Conservation (phyloP, 2,329 filamentous ascomycete species). For the Periglandula ipomoeae region DNA sequence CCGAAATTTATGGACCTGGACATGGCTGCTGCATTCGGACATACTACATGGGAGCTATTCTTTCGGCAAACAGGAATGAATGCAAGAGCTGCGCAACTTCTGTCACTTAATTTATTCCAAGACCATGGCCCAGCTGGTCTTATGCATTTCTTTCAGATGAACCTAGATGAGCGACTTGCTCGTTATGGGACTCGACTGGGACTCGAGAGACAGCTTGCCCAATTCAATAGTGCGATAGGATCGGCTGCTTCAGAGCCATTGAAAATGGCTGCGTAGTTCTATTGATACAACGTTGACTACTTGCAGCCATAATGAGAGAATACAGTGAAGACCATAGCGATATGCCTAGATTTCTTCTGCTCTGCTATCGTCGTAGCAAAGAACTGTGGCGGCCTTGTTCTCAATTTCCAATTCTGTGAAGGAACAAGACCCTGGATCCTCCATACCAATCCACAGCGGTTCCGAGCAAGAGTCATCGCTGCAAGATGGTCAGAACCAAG, state of each 20-base stretch:
- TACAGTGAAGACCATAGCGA: no score
- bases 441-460: slow-evolving; percentile 8
- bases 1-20: slow-evolving; percentile 18
- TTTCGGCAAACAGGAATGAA: slow-evolving; percentile 28
- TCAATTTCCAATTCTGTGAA: slow-evolving; percentile 2
- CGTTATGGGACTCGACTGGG: slow-evolving; percentile 20
- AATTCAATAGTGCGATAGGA: neutral
- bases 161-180: slow-evolving; percentile 14
- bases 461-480: slow-evolving; percentile 4
- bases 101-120: slow-evolving; percentile 18
- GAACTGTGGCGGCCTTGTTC: slow-evolving; percentile 3
- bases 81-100: slow-evolving; percentile 25
- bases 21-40: slow-evolving; percentile 26
- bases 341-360: neutral
- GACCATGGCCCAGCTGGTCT: slow-evolving; percentile 20
- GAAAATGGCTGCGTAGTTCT: no score
- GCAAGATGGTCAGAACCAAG: neutral
- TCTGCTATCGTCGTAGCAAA: slow-evolving; percentile 6
- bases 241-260: no score
- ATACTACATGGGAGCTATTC: slow-evolving; percentile 31
- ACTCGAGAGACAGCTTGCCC: slow-evolving; percentile 14
- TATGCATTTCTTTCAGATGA: slow-evolving; percentile 22
- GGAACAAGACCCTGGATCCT: slow-evolving; percentile 1
- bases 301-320: no score
- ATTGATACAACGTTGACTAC: no score